phyloP scores from a whole-genome alignment of 805 yeast species.

The Lipomyces oligophaga region DNA sequence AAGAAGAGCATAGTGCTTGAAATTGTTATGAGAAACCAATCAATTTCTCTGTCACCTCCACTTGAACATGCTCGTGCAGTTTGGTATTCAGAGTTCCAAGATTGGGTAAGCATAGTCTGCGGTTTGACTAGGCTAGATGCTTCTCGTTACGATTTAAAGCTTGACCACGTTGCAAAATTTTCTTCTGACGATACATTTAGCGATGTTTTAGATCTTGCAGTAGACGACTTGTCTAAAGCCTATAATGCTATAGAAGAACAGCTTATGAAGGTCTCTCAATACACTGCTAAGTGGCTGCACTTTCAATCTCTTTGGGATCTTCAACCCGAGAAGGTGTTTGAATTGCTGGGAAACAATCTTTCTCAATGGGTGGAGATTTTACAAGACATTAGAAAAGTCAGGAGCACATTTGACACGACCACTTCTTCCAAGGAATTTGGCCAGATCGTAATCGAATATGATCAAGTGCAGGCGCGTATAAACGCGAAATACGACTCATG shows the following conservation, averaged over 20 bases:
- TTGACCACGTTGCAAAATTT: neutral
- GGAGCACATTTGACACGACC: constrained; percentile 50
- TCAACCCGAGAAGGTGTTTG: constrained; percentile 42
- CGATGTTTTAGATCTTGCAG: constrained; percentile 8
- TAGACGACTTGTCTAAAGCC: constrained; percentile 8
- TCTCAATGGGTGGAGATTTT: constrained; percentile 49
- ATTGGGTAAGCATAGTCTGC: constrained; percentile 22
- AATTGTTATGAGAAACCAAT: constrained; percentile 33
- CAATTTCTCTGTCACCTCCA: constrained; percentile 34
- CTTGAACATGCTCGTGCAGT: constrained; percentile 28
- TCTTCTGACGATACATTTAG: neutral
- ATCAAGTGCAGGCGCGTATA: constrained; percentile 52
- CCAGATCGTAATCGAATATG: constrained; percentile 44
- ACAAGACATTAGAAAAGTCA: constrained; percentile 43
- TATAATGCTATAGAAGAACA: constrained; percentile 38
- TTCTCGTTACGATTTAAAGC: constrained; percentile 14
- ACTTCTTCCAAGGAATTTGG: constrained; percentile 45
- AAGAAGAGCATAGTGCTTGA: constrained; percentile 27
- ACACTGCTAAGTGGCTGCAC: constrained; percentile 50
- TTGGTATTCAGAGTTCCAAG: constrained; percentile 28
- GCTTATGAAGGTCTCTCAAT: constrained; percentile 37
- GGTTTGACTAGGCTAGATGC: constrained; percentile 23
- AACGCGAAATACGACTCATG: constrained; percentile 55
- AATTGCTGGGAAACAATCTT: constrained; percentile 39
- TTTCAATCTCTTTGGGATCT: constrained; percentile 61